phyloP scores from a whole-genome alignment of 768 basidiomycete genomes.

The Phaeotremella skinneri region DNA sequence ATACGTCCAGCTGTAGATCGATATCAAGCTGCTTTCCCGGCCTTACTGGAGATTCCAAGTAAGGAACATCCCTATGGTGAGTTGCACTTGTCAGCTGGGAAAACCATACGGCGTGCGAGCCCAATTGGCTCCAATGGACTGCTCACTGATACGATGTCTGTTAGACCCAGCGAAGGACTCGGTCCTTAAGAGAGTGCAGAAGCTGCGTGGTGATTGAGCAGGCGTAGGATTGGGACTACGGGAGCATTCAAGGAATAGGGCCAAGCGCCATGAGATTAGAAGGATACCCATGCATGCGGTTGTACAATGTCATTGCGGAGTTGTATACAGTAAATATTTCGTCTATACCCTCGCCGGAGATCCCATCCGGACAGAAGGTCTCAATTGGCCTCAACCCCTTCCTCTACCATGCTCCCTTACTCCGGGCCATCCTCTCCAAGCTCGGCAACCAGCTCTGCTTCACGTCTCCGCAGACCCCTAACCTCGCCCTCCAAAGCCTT shows the following conservation, averaged over 20 bases:
- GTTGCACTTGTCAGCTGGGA: too few relatives aligned
- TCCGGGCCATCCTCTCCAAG: constrained; percentile 25
- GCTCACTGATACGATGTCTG: constrained; percentile 20
- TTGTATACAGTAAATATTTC: too few relatives aligned
- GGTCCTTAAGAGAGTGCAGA: constrained; percentile 92
- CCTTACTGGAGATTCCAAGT: constrained; percentile 93
- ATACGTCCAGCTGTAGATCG: constrained; percentile 91
- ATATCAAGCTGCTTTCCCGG: constrained; percentile 94
- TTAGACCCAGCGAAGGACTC: constrained; percentile 94
- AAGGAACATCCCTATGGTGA: constrained; percentile 97
- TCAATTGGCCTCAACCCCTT: too few relatives aligned
- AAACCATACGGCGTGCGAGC: too few relatives aligned
- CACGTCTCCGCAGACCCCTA: constrained; percentile 45
- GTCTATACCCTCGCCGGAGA: too few relatives aligned
- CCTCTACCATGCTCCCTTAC: not conserved
- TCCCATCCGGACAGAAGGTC: too few relatives aligned
- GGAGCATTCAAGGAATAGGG: too few relatives aligned
- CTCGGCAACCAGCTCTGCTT: constrained; percentile 42
- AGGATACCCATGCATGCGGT: too few relatives aligned
- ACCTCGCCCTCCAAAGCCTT: constrained; percentile 81
- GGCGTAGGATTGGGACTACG: not conserved
- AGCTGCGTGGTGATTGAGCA: constrained; percentile 81
- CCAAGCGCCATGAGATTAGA: too few relatives aligned
- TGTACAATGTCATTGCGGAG: constrained; percentile 5
- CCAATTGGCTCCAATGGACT: too few relatives aligned